Evolutionary conservation across 2,329 filamentous ascomycete genomes (phyloP).

Genomic region (Bipolaris gigantea): DNA sequence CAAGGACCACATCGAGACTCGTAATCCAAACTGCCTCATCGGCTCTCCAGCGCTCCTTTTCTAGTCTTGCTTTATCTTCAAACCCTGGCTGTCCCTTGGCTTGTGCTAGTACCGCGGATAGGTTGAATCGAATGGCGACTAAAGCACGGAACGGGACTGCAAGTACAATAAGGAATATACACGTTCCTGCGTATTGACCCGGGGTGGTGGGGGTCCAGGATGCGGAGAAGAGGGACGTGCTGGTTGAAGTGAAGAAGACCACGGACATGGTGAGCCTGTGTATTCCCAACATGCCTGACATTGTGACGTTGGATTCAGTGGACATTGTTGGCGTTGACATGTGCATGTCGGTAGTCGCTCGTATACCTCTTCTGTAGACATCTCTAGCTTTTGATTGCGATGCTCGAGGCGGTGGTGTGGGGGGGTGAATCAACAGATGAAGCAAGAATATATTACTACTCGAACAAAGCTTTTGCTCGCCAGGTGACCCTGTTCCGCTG

Average conservation of each 20-base stretch:
- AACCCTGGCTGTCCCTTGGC: slow-evolving; percentile 60
- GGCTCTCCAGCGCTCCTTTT: slow-evolving; percentile 69
- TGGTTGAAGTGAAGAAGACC: slow-evolving; percentile 65
- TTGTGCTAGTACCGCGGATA: slow-evolving; percentile 51
- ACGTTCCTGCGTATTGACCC: slow-evolving; percentile 79
- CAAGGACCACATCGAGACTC: slow-evolving; percentile 69
- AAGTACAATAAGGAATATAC: slow-evolving; percentile 83
- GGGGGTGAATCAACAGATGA: too few species aligned
- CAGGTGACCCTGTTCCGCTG: too few species aligned
- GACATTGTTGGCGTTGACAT: slow-evolving; percentile 16
- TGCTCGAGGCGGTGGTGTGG: background rate
- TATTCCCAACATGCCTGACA: slow-evolving; percentile 6
- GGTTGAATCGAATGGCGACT: slow-evolving; percentile 63
- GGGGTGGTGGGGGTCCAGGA: slow-evolving; percentile 70
- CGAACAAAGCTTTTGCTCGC: too few species aligned
- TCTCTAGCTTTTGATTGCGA: background rate
- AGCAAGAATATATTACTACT: too few species aligned
- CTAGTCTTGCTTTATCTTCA: background rate
- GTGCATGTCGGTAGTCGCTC: background rate
- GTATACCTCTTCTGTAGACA: background rate
- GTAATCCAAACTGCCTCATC: slow-evolving; percentile 75
- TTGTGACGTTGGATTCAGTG: slow-evolving; percentile 9
- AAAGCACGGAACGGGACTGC: slow-evolving; percentile 68
- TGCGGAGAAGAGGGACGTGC: slow-evolving; percentile 65
- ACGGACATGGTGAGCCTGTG: slow-evolving; percentile 51